Conservation (phyloP, 352 stramenopile species). For the Globisporangium cederbergense region DNA sequence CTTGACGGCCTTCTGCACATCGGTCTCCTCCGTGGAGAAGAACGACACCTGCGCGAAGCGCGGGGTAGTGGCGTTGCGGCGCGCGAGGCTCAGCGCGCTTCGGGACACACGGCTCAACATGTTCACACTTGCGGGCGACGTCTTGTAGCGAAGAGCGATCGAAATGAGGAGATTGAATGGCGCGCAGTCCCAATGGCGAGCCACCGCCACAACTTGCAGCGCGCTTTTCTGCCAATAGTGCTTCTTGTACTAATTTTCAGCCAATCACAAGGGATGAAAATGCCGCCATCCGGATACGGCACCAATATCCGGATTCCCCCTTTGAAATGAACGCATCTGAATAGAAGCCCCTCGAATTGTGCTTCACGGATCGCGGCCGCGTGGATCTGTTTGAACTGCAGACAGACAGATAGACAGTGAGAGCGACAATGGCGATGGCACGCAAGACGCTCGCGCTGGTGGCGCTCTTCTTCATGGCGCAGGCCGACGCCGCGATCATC, state of each 20-base stretch:
- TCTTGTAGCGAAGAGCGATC: constrained; percentile 8
- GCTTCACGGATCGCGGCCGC: constrained; percentile 15
- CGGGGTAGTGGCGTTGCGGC: constrained; percentile 33
- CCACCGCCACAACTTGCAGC: constrained; percentile 1
- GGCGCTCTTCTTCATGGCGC: constrained; percentile 23
- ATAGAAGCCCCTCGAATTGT: constrained; percentile 3
- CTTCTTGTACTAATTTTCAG: background rate
- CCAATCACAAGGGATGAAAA: background rate
- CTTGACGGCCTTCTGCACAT: constrained; percentile 38
- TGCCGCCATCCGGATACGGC: constrained; percentile 11
- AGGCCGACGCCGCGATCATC: constrained; percentile 45
- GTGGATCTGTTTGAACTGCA: constrained; percentile 17
- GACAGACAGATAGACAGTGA: background rate
- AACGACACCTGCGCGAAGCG: constrained; percentile 54
- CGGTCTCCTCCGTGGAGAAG: constrained; percentile 47
- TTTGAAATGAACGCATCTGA: background rate
- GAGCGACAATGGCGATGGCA: constrained; percentile 20
- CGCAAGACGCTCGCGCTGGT: constrained; percentile 27
- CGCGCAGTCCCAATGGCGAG: constrained; percentile 8
- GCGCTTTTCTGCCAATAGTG: constrained; percentile 13
- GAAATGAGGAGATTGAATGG: constrained; percentile 22
- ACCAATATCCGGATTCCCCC: constrained; percentile 14
- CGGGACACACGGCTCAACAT: constrained; percentile 77
- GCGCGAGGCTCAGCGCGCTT: constrained; percentile 55
- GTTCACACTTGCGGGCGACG: background rate